phyloP scores from a whole-genome alignment of 108 stramenopile species.

The Nitzschia sp. region DNA sequence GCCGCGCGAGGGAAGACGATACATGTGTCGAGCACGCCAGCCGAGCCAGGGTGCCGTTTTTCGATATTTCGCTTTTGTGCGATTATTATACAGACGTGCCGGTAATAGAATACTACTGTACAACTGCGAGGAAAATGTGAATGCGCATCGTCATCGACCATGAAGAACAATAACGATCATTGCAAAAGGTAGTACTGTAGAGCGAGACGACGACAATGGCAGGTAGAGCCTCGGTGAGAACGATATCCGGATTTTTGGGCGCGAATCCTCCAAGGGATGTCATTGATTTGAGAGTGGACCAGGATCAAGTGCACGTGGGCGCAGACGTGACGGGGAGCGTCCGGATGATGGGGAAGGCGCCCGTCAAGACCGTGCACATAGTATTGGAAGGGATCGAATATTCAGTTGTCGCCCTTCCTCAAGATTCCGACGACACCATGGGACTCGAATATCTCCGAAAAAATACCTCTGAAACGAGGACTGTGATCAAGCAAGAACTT shows the following conservation, averaged over 20 bases:
- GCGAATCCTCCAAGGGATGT: conserved; percentile 8
- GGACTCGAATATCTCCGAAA: conserved; percentile 20
- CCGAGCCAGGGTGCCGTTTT: no score
- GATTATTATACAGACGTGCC: background rate
- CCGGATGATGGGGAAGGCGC: background rate
- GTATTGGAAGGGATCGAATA: conserved; percentile 23
- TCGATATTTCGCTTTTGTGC: background rate
- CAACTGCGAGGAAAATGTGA: background rate
- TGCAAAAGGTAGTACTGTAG: background rate
- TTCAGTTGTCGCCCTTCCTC: conserved; percentile 17
- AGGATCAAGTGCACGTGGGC: conserved; percentile 8
- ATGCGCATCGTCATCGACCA: background rate
- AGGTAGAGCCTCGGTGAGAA: conserved; percentile 12
- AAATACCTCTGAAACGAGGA: conserved; percentile 11
- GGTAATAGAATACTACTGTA: background rate
- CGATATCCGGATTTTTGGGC: conserved; percentile 4
- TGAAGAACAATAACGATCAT: background rate
- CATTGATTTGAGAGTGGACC: conserved; percentile 8
- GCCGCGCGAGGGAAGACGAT: no score
- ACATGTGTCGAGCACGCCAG: no score
- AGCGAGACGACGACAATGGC: background rate
- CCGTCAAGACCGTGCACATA: background rate
- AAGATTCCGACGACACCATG: background rate
- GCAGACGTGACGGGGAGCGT: conserved; percentile 12
- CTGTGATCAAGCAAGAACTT: conserved; percentile 4